Evolutionary conservation across 352 stramenopile species (phyloP).

Genomic region (Pythium diclinum): DNA sequence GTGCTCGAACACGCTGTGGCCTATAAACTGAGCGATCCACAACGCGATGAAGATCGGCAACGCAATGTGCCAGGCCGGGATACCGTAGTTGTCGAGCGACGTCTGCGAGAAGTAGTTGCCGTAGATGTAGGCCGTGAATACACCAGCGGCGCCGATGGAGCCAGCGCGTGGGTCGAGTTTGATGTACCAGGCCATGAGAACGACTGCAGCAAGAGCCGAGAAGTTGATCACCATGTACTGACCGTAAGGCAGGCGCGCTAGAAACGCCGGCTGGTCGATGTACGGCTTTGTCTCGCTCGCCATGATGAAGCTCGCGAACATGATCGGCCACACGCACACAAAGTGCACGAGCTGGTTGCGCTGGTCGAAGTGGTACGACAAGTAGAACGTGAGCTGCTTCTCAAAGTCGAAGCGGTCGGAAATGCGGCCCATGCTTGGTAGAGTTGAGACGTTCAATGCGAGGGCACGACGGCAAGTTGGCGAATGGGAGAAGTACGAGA

Average conservation of each 20-base stretch:
- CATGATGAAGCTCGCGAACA: slow-evolving; percentile 70
- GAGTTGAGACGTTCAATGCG: not conserved
- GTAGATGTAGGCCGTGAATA: slow-evolving; percentile 52
- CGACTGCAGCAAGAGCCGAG: slow-evolving; percentile 39
- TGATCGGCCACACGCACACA: slow-evolving; percentile 81
- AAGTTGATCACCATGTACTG: slow-evolving; percentile 66
- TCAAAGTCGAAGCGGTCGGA: slow-evolving; percentile 72
- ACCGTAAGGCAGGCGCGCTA: slow-evolving; percentile 30
- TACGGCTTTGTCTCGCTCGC: slow-evolving; percentile 43
- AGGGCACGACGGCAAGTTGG: not conserved
- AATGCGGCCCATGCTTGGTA: slow-evolving; percentile 33
- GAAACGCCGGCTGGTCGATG: slow-evolving; percentile 24
- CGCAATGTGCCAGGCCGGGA: slow-evolving; percentile 49
- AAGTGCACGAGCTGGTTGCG: slow-evolving; percentile 84
- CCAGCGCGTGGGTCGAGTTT: slow-evolving; percentile 51
- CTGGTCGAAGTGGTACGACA: slow-evolving; percentile 82
- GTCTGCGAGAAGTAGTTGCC: slow-evolving; percentile 51
- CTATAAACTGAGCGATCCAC: slow-evolving; percentile 83
- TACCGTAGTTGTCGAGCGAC: slow-evolving; percentile 33
- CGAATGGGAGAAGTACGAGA: not conserved
- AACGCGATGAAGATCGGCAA: slow-evolving; percentile 52
- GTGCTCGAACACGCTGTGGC: slow-evolving; percentile 79
- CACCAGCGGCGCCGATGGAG: slow-evolving; percentile 45
- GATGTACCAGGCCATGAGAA: slow-evolving; percentile 84
- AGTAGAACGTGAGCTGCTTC: slow-evolving; percentile 82